Percentiles rank a stretch among this genome's conserved stretches.
phyloP scores from a whole-genome alignment of 78 protist genomes.

The Thecamonas trahens region DNA sequence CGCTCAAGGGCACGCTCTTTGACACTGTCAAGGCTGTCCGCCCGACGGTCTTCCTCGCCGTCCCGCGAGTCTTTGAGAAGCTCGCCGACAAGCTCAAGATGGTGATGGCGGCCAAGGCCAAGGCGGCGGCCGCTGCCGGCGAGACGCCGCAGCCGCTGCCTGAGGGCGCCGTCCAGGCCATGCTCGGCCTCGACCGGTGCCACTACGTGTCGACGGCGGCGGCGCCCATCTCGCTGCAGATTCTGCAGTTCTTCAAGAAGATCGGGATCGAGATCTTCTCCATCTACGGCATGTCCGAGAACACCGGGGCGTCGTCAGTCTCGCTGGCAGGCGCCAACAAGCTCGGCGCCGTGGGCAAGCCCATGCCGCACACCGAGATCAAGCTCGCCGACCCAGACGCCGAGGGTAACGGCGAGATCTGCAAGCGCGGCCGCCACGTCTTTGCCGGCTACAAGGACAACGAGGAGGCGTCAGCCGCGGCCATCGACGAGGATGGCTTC shows the following conservation, averaged over 20 bases:
- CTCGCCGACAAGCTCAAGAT: conserved; percentile 45
- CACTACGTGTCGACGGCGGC: conserved; percentile 50
- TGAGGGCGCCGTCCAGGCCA: conserved; percentile 32
- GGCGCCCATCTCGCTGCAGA: conserved; percentile 66
- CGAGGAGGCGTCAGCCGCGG: conserved; percentile 50
- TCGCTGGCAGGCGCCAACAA: conserved; percentile 18
- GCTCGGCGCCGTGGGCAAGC: conserved; percentile 16
- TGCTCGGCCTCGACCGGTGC: conserved; percentile 59
- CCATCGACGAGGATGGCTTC: conserved; percentile 59
- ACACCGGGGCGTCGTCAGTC: conserved; percentile 53
- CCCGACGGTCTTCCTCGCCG: conserved; percentile 76
- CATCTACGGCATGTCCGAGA: conserved; percentile 73
- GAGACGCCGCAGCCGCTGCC: too few species aligned
- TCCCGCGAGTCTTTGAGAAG: conserved; percentile 88
- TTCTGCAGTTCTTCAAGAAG: conserved; percentile 49
- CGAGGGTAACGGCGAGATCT: conserved; percentile 45
- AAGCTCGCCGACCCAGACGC: neutral
- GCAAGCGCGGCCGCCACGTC: conserved; percentile 70
- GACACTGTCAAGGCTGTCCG: conserved; percentile 47
- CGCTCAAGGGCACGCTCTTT: conserved; percentile 45
- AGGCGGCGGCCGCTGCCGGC: too few species aligned
- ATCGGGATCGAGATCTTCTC: conserved; percentile 56
- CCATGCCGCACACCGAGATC: conserved; percentile 2
- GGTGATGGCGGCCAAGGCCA: conserved; percentile 53
- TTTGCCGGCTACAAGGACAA: conserved; percentile 70